phyloP scores from a whole-genome alignment of 768 basidiomycete species.

The Panaeolus papilionaceus region DNA sequence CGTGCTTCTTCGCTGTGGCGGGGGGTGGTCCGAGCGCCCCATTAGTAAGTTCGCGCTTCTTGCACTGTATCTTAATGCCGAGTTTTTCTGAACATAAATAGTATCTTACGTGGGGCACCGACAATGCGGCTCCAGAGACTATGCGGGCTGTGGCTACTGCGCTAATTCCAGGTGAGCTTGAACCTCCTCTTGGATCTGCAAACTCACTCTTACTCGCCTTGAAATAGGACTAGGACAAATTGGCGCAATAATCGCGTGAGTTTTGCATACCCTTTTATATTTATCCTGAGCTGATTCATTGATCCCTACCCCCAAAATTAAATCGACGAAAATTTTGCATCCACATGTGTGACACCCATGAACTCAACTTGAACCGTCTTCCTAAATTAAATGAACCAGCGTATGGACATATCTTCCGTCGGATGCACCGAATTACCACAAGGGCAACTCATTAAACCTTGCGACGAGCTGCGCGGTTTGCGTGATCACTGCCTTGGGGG shows the following conservation, averaged over 20 bases:
- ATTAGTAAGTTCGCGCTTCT: conserved; percentile 24
- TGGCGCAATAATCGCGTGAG: conserved; percentile 52
- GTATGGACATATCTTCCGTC: conserved; percentile 55
- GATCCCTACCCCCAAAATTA: neutral
- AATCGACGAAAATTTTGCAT: neutral
- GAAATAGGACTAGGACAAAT: conserved; percentile 46
- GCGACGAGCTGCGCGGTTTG: conserved; percentile 40
- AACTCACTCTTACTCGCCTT: neutral
- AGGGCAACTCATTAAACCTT: conserved; percentile 54
- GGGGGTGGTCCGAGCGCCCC: conserved; percentile 48
- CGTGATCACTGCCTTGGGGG: conserved; percentile 36
- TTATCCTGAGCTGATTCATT: neutral
- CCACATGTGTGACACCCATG: neutral
- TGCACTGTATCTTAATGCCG: neutral
- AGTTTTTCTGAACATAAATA: conserved; percentile 23
- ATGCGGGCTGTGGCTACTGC: conserved; percentile 52
- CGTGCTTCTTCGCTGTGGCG: conserved; percentile 50
- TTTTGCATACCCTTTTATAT: neutral
- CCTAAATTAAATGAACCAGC: conserved; percentile 26
- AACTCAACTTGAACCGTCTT: neutral
- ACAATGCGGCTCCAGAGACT: conserved; percentile 57
- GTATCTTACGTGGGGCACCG: conserved; percentile 52
- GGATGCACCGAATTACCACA: conserved; percentile 53
- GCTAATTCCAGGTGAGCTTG: conserved; percentile 42
- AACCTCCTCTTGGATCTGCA: neutral